Percentiles rank a stretch among this genome's conserved stretches.
These are phyloP conservation scores for Penicillium soppii DNA, from an alignment of 495 filamentous ascomycete genomes.

Conservation along the genomic window DNA sequence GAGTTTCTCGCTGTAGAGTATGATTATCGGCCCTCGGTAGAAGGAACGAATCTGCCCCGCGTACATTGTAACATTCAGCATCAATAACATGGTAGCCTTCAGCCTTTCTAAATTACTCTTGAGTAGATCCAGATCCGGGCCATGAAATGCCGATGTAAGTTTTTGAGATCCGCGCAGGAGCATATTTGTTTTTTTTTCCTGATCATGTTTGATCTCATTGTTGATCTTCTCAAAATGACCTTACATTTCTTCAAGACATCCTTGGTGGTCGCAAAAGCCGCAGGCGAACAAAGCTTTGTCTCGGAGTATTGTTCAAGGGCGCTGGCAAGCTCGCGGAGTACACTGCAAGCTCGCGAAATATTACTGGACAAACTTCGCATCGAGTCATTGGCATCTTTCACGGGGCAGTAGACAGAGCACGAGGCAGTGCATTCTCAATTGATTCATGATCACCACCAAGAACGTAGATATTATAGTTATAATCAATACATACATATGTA, in stretches of 20 bases:
- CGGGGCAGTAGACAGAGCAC: not conserved
- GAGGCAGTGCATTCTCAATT: too few species aligned
- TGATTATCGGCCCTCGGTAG: too few species aligned
- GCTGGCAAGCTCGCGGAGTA: constrained; percentile 17
- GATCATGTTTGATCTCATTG: not conserved
- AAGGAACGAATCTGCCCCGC: constrained; percentile 15
- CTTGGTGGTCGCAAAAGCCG: constrained; percentile 21
- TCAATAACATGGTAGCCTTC: constrained; percentile 29
- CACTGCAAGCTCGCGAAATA: constrained; percentile 4
- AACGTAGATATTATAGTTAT: too few species aligned
- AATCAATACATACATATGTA: too few species aligned
- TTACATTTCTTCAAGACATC: constrained; percentile 24
- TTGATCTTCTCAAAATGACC: constrained; percentile 24
- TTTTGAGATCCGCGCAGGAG: constrained; percentile 11
- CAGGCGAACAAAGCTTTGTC: constrained; percentile 14
- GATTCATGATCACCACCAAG: too few species aligned
- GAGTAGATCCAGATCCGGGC: constrained; percentile 25
- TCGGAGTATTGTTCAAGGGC: constrained; percentile 19
- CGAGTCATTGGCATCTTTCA: constrained; percentile 4
- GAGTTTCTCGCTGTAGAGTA: too few species aligned
- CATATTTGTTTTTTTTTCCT: not conserved
- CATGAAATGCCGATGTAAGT: constrained; percentile 16
- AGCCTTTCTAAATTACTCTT: constrained; percentile 29
- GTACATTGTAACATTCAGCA: constrained; percentile 33
- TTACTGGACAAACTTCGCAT: not conserved